Base-by-base conservation (phyloP, 176 grass and related monocot genomes). In the Musa schizocarpa region DNA sequence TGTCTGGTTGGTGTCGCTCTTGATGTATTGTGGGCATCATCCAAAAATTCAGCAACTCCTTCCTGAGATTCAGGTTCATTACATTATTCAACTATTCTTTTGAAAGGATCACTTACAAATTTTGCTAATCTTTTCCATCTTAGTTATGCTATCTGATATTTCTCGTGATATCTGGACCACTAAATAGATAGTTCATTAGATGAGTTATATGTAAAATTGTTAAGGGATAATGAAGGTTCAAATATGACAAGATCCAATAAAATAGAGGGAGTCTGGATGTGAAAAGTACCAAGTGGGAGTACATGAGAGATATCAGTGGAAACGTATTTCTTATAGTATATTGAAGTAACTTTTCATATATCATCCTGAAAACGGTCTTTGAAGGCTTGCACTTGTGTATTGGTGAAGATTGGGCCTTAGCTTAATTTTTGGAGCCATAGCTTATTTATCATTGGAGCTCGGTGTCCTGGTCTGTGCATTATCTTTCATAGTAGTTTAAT, bases 1-100 rank as follows among this genome's bases (percentile, higher is more conserved):
- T 79, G 93, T 96, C 54, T 96, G 93, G 88, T 88, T 96, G 85
- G 87, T 96, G 57, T 96, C 93, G 34, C 89, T 96, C 53, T 90
- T 81, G 74, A 92, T 92, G 89, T 96, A 96, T 83, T 96, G 87
- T 19, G 93, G 93, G 14, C 79, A 73, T 84, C 93, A 96, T 83
- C 82, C 78, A 80, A 96, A 88, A 81, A 88, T 96, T 75, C 87
- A 92, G 51, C 88, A 92, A 78, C 81, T 96, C 17, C 93, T 96
- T 85, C 93, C 89, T 8, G 85, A 92, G 77, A 90, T 96, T 74
- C 93, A 96, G 93, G 93, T 96, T 78, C 76, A 53, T 13, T 43
- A 66, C 69, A 49, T 62, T 63, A 14, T 53, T 74, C 27, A 3
- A 50, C 8, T 9, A 21, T 56, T 16, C n/a, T 14, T 14, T 26